Base-by-base conservation (phyloP, 805 yeast genomes). In the Kazachstania bromeliacearum region DNA sequence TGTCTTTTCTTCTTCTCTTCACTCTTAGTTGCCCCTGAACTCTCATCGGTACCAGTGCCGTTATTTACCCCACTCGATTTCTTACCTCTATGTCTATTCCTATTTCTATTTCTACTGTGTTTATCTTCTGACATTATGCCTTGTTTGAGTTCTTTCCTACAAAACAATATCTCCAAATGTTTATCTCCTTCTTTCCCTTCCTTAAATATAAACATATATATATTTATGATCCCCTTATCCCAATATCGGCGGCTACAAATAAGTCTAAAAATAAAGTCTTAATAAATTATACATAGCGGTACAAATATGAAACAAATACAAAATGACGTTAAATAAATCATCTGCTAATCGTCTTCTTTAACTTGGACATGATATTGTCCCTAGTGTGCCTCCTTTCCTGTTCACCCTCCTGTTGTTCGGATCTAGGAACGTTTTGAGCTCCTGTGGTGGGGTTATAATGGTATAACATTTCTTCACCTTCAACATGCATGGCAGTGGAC, bases 371-470 rank as follows among this genome's bases (percentile, higher is more conserved):
- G 4, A 37, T 4, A 5, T 13, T 15, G 14, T 20, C n/a, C 23
- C 12, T 25, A 13, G 20, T 21, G n/a, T 22, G 7, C 24, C 13
- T 12, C 10, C 31, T 14, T 10, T 22, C n/a, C 10, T 10, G n/a
- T 10, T 23, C 26, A 2, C 3, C 26, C 10, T 23, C 26, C n/a
- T 23, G 26, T 10, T 10, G n/a, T 18, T 35, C 34, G 26, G 22
- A 24, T 36, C 35, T 36, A 6, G 39, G 39, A 14, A 36, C 21
- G 5, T 31, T 36, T 23, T 36, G 39, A 3, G 12, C 18, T 9
- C 35, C 35, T n/a, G 40, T 33, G 8, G 13, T 19, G 4, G 36
- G 18, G 21, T 37, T 29, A n/a, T 28, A 37, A 15, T 37, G 40
- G 17, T 24, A 37, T 15, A 32, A 24, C 34, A 32, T 28, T 22